These are phyloP conservation scores for Citropsis articulata DNA, from an alignment of 345 rosid species.

Conservation along the genomic window DNA sequence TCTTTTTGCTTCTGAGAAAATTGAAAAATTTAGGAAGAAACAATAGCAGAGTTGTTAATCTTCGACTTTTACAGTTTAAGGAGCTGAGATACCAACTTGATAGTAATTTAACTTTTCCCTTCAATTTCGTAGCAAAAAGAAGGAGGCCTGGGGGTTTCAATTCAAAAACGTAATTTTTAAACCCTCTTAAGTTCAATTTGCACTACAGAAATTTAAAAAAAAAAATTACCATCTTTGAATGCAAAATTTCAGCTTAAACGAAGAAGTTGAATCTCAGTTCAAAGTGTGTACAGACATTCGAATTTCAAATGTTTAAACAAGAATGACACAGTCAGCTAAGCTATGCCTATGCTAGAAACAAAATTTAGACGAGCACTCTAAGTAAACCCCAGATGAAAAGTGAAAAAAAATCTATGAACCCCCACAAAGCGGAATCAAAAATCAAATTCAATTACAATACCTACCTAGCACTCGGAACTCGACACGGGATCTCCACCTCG, in stretches of 20 bases:
- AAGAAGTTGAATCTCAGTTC: background rate
- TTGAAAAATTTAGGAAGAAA: background rate
- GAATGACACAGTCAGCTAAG: background rate
- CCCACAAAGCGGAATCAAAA: background rate
- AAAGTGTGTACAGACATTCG: background rate
- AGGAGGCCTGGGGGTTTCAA: background rate
- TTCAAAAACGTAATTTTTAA: no score
- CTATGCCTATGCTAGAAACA: no score
- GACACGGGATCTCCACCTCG: constrained; percentile 89
- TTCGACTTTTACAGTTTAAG: background rate
- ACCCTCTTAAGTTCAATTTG: background rate
- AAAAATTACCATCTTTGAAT: background rate
- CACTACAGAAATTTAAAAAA: background rate
- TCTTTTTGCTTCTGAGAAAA: background rate
- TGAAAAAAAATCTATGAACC: constrained; percentile 1
- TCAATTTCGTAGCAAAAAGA: background rate
- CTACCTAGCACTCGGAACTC: constrained; percentile 95
- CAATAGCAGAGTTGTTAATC: background rate
- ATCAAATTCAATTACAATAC: background rate
- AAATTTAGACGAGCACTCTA: background rate
- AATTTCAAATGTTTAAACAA: constrained; percentile 4
- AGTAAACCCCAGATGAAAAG: background rate
- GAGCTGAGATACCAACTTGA: background rate
- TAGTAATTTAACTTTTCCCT: background rate
- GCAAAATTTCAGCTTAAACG: background rate